These are phyloP conservation scores for Papiliotrema terrestris DNA, from an alignment of 1,284 basidiomycete species.

Conservation along the genomic window DNA sequence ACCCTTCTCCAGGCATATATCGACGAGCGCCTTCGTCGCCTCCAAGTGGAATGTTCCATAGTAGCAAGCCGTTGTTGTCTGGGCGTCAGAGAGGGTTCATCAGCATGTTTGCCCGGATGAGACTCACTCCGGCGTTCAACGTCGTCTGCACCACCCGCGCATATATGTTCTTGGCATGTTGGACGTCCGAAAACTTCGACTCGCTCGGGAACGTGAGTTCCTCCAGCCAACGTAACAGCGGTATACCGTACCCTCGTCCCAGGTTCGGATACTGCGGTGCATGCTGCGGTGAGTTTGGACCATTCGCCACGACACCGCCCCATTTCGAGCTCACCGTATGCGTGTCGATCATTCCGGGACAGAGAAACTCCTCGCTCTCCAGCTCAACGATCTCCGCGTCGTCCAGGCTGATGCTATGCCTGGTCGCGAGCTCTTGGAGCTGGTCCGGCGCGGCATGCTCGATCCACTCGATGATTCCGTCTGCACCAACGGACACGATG, in stretches of 20 bases:
- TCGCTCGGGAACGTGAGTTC: constrained; percentile 88
- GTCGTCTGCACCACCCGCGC: constrained; percentile 67
- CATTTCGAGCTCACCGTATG: constrained; percentile 64
- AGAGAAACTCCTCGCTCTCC: constrained; percentile 68
- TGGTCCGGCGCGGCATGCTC: constrained; percentile 52
- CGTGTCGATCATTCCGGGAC: constrained; percentile 87
- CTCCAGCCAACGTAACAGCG: constrained; percentile 88
- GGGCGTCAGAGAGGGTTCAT: neutral
- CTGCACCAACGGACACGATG: constrained; percentile 58
- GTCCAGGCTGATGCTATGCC: constrained; percentile 25
- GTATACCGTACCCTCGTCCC: constrained; percentile 58
- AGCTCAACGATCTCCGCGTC: constrained; percentile 52
- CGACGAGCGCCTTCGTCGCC: constrained; percentile 74
- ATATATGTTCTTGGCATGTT: constrained; percentile 72
- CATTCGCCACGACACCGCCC: neutral
- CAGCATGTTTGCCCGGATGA: neutral
- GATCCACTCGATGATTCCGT: constrained; percentile 67
- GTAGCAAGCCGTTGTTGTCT: constrained; percentile 94
- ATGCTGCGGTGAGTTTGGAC: constrained; percentile 55
- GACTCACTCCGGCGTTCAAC: constrained; percentile 69
- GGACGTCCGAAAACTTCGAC: constrained; percentile 66
- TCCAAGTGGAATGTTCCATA: constrained; percentile 81
- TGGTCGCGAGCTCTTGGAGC: constrained; percentile 31
- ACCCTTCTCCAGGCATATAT: constrained; percentile 67
- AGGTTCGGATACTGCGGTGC: constrained; percentile 84